A percentile compares a stretch with the other conserved stretches of the same genome.
Evolutionary conservation across 495 filamentous ascomycete species (phyloP).

Genomic region (Daldinia decipiens): DNA sequence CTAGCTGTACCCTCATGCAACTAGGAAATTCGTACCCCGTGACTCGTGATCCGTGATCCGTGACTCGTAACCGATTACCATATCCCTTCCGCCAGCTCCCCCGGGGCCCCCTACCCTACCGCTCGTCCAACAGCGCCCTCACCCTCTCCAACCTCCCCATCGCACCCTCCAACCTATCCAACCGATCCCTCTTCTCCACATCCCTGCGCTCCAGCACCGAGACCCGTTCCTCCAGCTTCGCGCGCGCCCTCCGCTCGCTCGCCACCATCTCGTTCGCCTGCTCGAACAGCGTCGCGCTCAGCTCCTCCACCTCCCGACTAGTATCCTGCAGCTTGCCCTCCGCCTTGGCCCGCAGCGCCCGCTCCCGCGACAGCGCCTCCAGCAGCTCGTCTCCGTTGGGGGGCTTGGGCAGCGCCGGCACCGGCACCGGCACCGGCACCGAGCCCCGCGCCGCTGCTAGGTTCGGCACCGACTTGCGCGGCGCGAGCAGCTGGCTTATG

Average conservation of each 20-base stretch:
- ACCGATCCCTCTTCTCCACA: conserved; percentile 71
- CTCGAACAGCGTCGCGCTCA: conserved; percentile 85
- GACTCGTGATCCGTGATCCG: too few species aligned
- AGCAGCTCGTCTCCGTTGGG: conserved; percentile 64
- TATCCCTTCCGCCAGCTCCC: not conserved
- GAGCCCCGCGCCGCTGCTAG: conserved; percentile 24
- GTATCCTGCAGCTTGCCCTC: conserved; percentile 78
- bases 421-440: conserved; percentile 15
- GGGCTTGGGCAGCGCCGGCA: not conserved
- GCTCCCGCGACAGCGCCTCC: conserved; percentile 77
- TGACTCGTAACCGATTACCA: conserved; percentile 21
- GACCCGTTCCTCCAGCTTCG: conserved; percentile 80
- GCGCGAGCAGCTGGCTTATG: conserved; percentile 73
- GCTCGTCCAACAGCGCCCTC: conserved; percentile 63
- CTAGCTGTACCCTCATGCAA: not conserved
- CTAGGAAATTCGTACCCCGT: not conserved
- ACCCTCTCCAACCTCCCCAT: conserved; percentile 81
- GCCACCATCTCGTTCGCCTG: conserved; percentile 99
- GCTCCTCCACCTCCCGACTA: conserved; percentile 85
- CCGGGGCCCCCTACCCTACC: conserved; percentile 5
- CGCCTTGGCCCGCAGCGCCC: conserved; percentile 73
- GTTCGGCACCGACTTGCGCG: conserved; percentile 61
- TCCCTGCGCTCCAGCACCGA: conserved; percentile 75
- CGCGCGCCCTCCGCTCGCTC: conserved; percentile 80
- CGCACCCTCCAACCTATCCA: conserved; percentile 81